Base-by-base conservation (phyloP, 768 basidiomycete genomes). In the Phanerochaete sordida region DNA sequence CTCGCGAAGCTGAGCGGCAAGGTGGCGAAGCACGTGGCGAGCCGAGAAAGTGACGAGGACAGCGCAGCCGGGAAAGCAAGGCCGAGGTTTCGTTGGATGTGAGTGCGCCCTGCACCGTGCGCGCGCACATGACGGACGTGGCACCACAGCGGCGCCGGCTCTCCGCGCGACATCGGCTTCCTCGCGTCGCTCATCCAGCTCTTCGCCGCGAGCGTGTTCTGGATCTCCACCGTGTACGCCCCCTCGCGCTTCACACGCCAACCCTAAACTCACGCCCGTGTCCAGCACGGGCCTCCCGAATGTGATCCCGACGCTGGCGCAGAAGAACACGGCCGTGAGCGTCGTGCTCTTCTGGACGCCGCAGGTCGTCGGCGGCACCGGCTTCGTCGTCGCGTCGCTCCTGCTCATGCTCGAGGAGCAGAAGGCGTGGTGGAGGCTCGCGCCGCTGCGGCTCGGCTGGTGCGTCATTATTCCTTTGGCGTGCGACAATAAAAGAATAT, bases 321-420 rank as follows among this genome's bases (percentile, higher is more conserved):
- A 65, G 26, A 67, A 66, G 16, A 46, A 46, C 39, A 64, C 62
- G 11, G 73, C 74, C 1, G 73, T 78, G 52, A 66, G 72, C 28
- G 78, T 83, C 61, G 79, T 83, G 12, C 77, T 83, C 31, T 86
- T 75, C 68, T 86, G 84, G 84, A 76, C 80, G 0, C 86, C 86
- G 0, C 85, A 86, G 63, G 84, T 87, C 11, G 66, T 86, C 21
- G 86, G 86, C 39, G 85, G 85, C 0, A 70, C 69, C 1, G 85
- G 86, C 1, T 87, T 85, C 67, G 77, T 85, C 54, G 75, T 84
- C 52, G 78, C 79, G 63, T 72, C 76, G 35, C 58, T 73, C 0
- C 69, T 84, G 23, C 69, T 82, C 43, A 82, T 83, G 79, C 63
- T 86, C 31, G 84, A 85, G 69, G 77, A 78, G 0, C 84, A 86